phyloP scores from a whole-genome alignment of 306 rosid genomes.

The Rosa persica region DNA sequence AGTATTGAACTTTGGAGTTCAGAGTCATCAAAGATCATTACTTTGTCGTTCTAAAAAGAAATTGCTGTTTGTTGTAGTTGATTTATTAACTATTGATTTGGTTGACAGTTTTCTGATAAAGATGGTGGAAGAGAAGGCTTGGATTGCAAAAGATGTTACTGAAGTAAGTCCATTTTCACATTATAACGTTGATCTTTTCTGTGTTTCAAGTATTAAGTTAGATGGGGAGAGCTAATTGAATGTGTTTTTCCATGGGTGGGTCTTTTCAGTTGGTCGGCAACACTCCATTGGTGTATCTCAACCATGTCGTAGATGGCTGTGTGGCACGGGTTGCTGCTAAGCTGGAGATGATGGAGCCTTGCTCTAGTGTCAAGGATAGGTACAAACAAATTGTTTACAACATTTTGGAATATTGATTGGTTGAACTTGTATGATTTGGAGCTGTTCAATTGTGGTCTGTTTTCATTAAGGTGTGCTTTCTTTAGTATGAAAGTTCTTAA shows the following conservation, averaged over 20 bases:
- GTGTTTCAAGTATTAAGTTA: neutral
- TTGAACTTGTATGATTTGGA: neutral
- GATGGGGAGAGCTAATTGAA: slow-evolving; percentile 1
- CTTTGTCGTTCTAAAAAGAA: neutral
- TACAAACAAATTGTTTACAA: slow-evolving; percentile 17
- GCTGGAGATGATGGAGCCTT: slow-evolving; percentile 96
- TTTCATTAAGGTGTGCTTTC: slow-evolving; percentile 6
- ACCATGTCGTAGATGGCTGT: slow-evolving; percentile 73
- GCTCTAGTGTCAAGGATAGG: slow-evolving; percentile 97
- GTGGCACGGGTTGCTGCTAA: slow-evolving; percentile 78
- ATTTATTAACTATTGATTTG: slow-evolving; percentile 12
- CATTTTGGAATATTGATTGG: slow-evolving; percentile 14
- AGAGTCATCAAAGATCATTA: neutral
- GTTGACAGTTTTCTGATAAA: slow-evolving; percentile 38
- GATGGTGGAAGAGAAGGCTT: slow-evolving; percentile 70
- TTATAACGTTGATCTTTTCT: neutral
- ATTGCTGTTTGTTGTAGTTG: neutral
- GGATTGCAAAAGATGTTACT: slow-evolving; percentile 78
- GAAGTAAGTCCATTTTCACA: slow-evolving; percentile 52
- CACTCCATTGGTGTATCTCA: slow-evolving; percentile 85
- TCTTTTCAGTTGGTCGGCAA: slow-evolving; percentile 67
- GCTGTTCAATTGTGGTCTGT: neutral
- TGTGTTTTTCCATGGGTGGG: slow-evolving; percentile 8
- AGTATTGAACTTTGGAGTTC: neutral
- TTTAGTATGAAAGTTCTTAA: slow-evolving; percentile 1